Evolutionary conservation across 768 basidiomycete species (phyloP).

Genomic region (Kwoniella sp.): DNA sequence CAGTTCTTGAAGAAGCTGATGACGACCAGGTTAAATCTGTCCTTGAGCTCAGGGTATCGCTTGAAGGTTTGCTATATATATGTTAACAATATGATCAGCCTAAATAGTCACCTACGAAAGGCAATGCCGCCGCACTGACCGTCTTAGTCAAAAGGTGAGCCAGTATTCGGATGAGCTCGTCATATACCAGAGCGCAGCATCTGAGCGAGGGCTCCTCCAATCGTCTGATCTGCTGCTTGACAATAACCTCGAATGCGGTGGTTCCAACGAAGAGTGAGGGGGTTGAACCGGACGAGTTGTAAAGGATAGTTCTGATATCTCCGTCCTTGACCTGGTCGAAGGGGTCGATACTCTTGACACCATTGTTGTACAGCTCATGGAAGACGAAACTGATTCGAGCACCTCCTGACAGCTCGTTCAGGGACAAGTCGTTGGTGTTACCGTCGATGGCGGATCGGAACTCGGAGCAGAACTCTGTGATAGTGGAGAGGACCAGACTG

Average conservation of each 20-base stretch:
- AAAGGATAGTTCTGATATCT: conserved; percentile 91
- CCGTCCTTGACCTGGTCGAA: conserved; percentile 99
- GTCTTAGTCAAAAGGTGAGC: conserved; percentile 87
- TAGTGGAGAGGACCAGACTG: conserved; percentile 92
- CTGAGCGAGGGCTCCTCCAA: conserved; percentile 91
- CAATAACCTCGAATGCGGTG: conserved; percentile 95
- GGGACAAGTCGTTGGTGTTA: conserved; percentile 88
- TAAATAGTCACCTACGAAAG: conserved; percentile 47
- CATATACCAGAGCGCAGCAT: conserved; percentile 93
- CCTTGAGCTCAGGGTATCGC: conserved; percentile 92
- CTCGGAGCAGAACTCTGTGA: conserved; percentile 96
- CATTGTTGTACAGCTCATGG: conserved; percentile 97
- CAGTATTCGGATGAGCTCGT: conserved; percentile 94
- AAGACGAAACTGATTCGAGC: conserved; percentile 98
- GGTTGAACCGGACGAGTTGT: conserved; percentile 99
- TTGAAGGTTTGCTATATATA: conserved; percentile 81
- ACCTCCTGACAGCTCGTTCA: conserved; percentile 98
- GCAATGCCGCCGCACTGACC: no score
- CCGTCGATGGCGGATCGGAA: conserved; percentile 97
- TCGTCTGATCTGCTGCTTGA: conserved; percentile 97
- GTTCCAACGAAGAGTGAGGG: conserved; percentile 96
- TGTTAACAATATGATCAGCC: background rate
- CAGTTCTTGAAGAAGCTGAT: conserved; percentile 94
- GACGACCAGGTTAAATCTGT: conserved; percentile 93
- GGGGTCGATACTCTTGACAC: conserved; percentile 92